A percentile compares a stretch with the other conserved stretches of the same genome.
Conservation (phyloP, 768 basidiomycete species). For the Hypholoma fasciculare region DNA sequence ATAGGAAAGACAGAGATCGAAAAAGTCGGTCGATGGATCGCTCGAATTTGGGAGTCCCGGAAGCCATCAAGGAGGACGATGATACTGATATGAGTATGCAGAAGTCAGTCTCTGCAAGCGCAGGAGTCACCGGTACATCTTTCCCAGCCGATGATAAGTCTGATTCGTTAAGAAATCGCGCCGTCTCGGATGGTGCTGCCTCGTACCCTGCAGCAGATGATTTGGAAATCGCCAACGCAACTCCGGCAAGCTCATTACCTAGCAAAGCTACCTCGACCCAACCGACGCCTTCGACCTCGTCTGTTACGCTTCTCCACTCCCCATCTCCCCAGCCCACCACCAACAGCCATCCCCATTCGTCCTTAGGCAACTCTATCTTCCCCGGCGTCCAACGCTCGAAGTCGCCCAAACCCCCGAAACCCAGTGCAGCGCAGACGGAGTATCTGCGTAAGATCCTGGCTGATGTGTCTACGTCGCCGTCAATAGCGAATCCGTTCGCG, state of each 20-base stretch:
- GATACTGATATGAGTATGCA: constrained; percentile 11
- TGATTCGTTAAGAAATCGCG: constrained; percentile 2
- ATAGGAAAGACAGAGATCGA: constrained; percentile 29
- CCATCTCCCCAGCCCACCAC: constrained; percentile 2
- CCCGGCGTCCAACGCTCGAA: constrained; percentile 34
- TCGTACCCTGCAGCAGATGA: not conserved
- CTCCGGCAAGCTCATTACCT: not conserved
- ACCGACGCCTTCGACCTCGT: constrained; percentile 1
- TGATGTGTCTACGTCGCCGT: constrained; percentile 46
- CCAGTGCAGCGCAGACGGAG: constrained; percentile 54
- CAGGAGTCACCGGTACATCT: not conserved
- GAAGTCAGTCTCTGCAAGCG: constrained; percentile 15
- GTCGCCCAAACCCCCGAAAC: constrained; percentile 53
- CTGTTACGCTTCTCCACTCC: not conserved
- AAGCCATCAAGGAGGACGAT: constrained; percentile 16
- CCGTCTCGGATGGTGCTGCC: not conserved
- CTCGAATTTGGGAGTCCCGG: constrained; percentile 15
- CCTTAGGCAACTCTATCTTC: constrained; percentile 9
- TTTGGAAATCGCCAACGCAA: not conserved
- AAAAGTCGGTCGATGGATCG: constrained; percentile 34
- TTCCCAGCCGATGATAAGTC: not conserved
- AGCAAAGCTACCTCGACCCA: constrained; percentile 9
- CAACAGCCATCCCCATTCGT: constrained; percentile 6
- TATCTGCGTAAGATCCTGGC: constrained; percentile 73
- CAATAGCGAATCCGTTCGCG: constrained; percentile 44